These are phyloP conservation scores for Trypethelium eluteriae DNA, from an alignment of 495 filamentous ascomycete species.

Conservation along the genomic window DNA sequence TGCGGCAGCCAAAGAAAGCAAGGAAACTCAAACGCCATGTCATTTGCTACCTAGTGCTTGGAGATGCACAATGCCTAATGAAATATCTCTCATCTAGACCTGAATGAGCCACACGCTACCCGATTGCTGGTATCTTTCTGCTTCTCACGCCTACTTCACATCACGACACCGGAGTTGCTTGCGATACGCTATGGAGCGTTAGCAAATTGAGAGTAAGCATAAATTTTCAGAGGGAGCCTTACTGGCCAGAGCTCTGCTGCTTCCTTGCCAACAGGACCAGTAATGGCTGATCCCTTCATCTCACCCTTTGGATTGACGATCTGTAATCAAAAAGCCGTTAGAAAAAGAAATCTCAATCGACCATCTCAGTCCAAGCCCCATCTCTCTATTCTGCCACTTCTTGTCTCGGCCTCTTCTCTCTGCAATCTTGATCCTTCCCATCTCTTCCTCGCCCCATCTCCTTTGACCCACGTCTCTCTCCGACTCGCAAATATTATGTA, in stretches of 20 bases:
- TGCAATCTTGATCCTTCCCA: background rate
- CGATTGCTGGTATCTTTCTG: background rate
- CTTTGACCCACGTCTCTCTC: no score
- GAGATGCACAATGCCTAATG: constrained; percentile 5
- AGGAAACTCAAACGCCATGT: constrained; percentile 1
- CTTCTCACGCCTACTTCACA: constrained; percentile 53
- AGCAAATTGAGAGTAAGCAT: constrained; percentile 12
- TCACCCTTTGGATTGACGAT: constrained; percentile 99
- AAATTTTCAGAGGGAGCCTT: constrained; percentile 35
- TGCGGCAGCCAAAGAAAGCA: background rate
- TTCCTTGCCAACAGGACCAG: constrained; percentile 98
- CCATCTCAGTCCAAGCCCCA: background rate
- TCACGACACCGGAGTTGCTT: constrained; percentile 98
- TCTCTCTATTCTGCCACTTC: background rate
- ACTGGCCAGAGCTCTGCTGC: constrained; percentile 99
- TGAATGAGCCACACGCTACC: background rate
- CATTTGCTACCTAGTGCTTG: constrained; percentile 7
- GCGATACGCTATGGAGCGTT: constrained; percentile 72
- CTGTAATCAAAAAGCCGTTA: constrained; percentile 38
- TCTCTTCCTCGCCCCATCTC: no score
- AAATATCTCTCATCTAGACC: background rate
- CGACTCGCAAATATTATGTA: background rate
- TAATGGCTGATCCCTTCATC: constrained; percentile 99
- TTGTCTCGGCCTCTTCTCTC: background rate
- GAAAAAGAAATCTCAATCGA: background rate